These are phyloP conservation scores for Boechera stricta DNA, from an alignment of 345 rosid species.

Conservation along the genomic window DNA sequence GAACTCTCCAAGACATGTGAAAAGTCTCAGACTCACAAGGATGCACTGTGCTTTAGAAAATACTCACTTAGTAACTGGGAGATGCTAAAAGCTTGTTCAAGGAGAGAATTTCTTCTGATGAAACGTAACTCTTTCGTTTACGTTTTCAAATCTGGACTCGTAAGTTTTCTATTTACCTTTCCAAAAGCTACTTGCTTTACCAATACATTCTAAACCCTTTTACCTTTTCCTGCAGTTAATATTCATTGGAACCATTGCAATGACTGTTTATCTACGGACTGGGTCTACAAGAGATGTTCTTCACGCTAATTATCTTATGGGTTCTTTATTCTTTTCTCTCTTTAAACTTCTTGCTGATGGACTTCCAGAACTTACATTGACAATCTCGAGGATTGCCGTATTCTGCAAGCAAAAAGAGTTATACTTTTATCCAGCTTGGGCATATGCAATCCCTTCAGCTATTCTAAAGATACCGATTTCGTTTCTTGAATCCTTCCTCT, in stretches of 20 bases:
- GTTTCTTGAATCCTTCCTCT: constrained; percentile 46
- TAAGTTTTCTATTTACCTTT: neutral
- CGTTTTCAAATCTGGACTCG: constrained; percentile 52
- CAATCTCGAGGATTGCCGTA: constrained; percentile 51
- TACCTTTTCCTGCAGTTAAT: constrained; percentile 35
- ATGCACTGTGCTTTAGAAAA: constrained; percentile 43
- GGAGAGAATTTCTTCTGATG: constrained; percentile 58
- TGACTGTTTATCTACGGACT: constrained; percentile 51
- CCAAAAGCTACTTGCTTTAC: constrained; percentile 7
- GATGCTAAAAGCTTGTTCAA: constrained; percentile 52
- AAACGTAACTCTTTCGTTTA: constrained; percentile 54
- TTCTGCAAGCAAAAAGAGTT: constrained; percentile 55
- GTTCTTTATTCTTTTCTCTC: constrained; percentile 46
- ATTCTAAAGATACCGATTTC: constrained; percentile 55
- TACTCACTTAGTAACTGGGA: constrained; percentile 53
- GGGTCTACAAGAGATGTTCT: constrained; percentile 40
- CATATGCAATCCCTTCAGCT: constrained; percentile 56
- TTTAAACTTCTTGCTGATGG: constrained; percentile 55
- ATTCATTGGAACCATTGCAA: constrained; percentile 44
- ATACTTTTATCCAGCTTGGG: constrained; percentile 59
- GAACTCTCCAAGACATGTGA: constrained; percentile 45
- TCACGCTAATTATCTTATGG: constrained; percentile 54
- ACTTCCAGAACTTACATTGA: constrained; percentile 54
- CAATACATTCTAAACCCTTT: neutral
- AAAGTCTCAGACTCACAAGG: constrained; percentile 35